phyloP scores from a whole-genome alignment of 192 early-diverging fungal species.

The Globomyces pollinis-pini region DNA sequence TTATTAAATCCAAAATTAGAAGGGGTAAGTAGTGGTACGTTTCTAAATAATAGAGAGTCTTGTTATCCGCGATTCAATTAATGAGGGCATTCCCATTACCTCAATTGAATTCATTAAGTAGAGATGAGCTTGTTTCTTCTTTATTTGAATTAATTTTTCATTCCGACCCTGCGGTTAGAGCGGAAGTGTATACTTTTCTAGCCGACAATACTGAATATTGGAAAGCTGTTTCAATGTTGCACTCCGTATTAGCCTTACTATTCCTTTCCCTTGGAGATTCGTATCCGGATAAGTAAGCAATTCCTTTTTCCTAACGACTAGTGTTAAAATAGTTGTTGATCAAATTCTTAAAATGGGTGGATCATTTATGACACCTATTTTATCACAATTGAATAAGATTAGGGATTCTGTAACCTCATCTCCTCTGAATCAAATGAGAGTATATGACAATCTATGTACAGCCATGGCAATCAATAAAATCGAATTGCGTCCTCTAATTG shows the following conservation, averaged over 20 bases:
- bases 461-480: slow-evolving; percentile 28
- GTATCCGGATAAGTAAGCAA: slow-evolving; percentile 11
- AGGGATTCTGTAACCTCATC: slow-evolving; percentile 22
- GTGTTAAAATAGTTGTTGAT: slow-evolving; percentile 22
- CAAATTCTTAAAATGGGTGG: slow-evolving; percentile 20
- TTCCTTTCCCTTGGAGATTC: slow-evolving; percentile 40
- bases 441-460: slow-evolving; percentile 41
- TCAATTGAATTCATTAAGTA: slow-evolving; percentile 23
- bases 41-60: slow-evolving; percentile 3
- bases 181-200: slow-evolving; percentile 40
- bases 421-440: slow-evolving; percentile 20
- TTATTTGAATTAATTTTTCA: slow-evolving; percentile 39
- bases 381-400: slow-evolving; percentile 25
- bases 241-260: slow-evolving; percentile 28
- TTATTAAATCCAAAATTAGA: slow-evolving; percentile 25
- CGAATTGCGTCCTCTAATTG: slow-evolving; percentile 33
- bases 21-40: slow-evolving; percentile 21
- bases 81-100: slow-evolving; percentile 37
- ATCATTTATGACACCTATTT: slow-evolving; percentile 15
- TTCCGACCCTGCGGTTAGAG: slow-evolving; percentile 25
- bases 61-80: slow-evolving; percentile 20
- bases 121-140: slow-evolving; percentile 38
- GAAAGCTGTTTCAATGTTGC: slow-evolving; percentile 31
- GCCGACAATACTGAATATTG: slow-evolving; percentile 33
- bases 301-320: neutral